These are phyloP conservation scores for Hypoxylon sp. DNA, from an alignment of 2,329 filamentous ascomycete species.

Conservation along the genomic window DNA sequence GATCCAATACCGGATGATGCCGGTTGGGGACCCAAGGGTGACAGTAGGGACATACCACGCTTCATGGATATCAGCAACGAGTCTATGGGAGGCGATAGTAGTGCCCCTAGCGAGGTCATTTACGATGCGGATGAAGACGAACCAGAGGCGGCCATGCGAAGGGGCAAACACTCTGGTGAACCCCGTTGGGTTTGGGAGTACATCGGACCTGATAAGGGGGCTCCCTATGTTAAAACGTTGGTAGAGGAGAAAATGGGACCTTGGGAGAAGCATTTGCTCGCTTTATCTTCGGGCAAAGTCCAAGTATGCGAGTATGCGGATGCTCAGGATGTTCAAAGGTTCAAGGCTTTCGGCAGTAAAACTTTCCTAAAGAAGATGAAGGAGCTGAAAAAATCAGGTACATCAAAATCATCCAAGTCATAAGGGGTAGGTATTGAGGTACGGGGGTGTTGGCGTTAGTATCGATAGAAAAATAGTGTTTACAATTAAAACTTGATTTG, in stretches of 20 bases:
- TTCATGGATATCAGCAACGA: conserved; percentile 35
- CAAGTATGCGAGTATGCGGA: conserved; percentile 56
- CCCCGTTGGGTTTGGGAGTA: conserved; percentile 65
- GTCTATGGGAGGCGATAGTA: conserved; percentile 21
- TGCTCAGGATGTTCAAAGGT: conserved; percentile 34
- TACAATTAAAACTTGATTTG: too few relatives aligned
- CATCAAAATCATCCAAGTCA: too few relatives aligned
- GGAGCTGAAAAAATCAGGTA: conserved; percentile 12
- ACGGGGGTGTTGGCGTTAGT: conserved; percentile 9
- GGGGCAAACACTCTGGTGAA: conserved; percentile 30
- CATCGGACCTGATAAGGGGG: conserved; percentile 52
- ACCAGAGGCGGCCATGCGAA: neutral
- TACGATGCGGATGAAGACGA: conserved; percentile 30
- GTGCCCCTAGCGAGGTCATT: conserved; percentile 26
- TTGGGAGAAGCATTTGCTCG: conserved; percentile 59
- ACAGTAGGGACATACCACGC: neutral
- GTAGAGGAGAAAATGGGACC: conserved; percentile 63
- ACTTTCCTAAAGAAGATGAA: conserved; percentile 7
- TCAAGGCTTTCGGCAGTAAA: conserved; percentile 31
- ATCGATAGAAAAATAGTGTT: too few relatives aligned
- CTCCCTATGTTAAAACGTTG: conserved; percentile 54
- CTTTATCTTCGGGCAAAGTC: conserved; percentile 54
- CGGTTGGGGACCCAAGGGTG: conserved; percentile 29
- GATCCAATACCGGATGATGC: conserved; percentile 49
- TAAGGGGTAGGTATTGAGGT: neutral